A percentile compares a stretch with the other conserved stretches of the same genome.
Evolutionary conservation across 1,139 yeast species (phyloP).

Genomic region (Scheffersomyces illinoinensis): DNA sequence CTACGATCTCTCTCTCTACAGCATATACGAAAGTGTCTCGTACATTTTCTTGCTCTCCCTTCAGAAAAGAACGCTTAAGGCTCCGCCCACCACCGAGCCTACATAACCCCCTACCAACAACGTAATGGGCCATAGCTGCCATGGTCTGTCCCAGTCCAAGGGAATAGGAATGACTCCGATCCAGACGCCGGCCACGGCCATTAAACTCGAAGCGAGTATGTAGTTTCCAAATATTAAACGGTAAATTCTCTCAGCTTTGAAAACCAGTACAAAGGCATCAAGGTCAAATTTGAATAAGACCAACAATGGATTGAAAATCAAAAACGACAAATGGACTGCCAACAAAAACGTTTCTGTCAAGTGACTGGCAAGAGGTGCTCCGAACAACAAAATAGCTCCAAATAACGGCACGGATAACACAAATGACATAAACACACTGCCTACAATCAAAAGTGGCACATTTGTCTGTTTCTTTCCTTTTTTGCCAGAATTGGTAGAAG

Average conservation of each 20-base stretch:
- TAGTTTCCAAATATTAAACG: slow-evolving; percentile 32
- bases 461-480: slow-evolving; percentile 26
- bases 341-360: slow-evolving; percentile 61
- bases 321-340: slow-evolving; percentile 63
- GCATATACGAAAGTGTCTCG: not conserved
- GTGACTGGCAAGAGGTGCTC: slow-evolving; percentile 74
- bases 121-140: slow-evolving; percentile 98
- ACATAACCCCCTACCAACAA: slow-evolving; percentile 75
- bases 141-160: slow-evolving; percentile 94
- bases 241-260: slow-evolving; percentile 24
- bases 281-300: slow-evolving; percentile 60
- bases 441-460: slow-evolving; percentile 30
- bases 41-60: not conserved
- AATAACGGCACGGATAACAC: slow-evolving; percentile 55
- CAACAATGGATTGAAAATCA: slow-evolving; percentile 66
- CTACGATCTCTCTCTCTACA: not conserved
- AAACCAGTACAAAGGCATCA: slow-evolving; percentile 23
- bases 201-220: slow-evolving; percentile 42
- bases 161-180: slow-evolving; percentile 92
- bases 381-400: slow-evolving; percentile 62
- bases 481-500: slow-evolving; percentile 14
- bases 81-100: slow-evolving; percentile 65
- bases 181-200: slow-evolving; percentile 80
- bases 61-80: slow-evolving; percentile 14
- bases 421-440: slow-evolving; percentile 42